A percentile compares a stretch with the other conserved stretches of the same genome.
These are phyloP conservation scores for Gomphus sp. DNA, from an alignment of 1,284 basidiomycete species.

Conservation along the genomic window DNA sequence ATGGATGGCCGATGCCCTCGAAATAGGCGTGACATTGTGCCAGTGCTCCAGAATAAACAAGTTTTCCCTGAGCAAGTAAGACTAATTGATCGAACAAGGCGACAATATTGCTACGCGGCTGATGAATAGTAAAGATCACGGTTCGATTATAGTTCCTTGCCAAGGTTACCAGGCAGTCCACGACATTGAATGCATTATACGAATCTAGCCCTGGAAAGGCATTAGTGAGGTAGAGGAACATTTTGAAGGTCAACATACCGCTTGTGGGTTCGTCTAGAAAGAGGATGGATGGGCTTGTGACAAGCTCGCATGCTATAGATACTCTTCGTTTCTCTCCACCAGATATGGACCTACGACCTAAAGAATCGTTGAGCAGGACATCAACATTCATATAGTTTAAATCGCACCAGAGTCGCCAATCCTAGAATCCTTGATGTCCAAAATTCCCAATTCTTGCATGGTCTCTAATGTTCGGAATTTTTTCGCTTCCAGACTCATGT, in stretches of 20 bases:
- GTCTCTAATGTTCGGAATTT: constrained; percentile 92
- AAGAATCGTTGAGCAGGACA: constrained; percentile 1
- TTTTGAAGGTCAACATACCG: constrained; percentile 36
- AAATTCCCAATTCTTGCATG: constrained; percentile 90
- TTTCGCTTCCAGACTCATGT: constrained; percentile 93
- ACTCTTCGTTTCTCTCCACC: constrained; percentile 95
- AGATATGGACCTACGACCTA: constrained; percentile 79
- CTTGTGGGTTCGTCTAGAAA: constrained; percentile 97
- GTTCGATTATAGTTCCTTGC: constrained; percentile 90
- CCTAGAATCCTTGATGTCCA: constrained; percentile 82
- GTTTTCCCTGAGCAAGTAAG: constrained; percentile 75
- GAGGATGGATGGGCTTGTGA: constrained; percentile 90
- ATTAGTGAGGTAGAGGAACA: not conserved
- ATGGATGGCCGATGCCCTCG: constrained; percentile 67
- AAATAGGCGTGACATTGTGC: constrained; percentile 76
- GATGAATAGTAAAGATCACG: constrained; percentile 95
- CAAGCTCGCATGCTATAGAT: constrained; percentile 96
- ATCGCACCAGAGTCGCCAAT: constrained; percentile 76
- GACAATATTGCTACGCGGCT: constrained; percentile 97
- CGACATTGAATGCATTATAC: constrained; percentile 92
- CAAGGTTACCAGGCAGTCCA: constrained; percentile 80
- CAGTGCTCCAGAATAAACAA: constrained; percentile 78
- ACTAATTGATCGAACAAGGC: constrained; percentile 90
- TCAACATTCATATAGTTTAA: not conserved
- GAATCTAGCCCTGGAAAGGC: constrained; percentile 69